These are phyloP conservation scores for Scutellaria baicalensis DNA, from an alignment of 257 asterid genomes.

Conservation along the genomic window DNA sequence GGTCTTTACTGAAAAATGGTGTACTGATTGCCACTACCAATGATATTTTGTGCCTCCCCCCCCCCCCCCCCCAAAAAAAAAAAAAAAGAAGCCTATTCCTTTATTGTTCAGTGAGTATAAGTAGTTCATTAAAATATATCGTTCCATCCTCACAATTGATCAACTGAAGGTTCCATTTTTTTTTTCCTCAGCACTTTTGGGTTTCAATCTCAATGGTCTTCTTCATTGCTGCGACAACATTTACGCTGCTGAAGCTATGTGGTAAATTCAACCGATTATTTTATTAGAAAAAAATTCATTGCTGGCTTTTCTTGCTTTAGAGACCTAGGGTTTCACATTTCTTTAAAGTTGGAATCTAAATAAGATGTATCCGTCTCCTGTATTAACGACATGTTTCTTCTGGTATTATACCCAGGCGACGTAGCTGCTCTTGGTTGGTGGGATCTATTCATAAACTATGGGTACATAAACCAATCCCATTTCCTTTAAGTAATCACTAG, in stretches of 20 bases:
- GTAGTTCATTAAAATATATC: neutral
- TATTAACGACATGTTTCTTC: neutral
- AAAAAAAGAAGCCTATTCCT: neutral
- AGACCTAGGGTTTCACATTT: neutral
- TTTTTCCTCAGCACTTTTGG: constrained; percentile 87
- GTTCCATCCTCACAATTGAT: neutral
- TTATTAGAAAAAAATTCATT: neutral
- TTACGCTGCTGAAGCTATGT: constrained; percentile 79
- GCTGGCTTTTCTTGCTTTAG: neutral
- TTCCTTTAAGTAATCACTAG: neutral
- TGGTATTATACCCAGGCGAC: constrained; percentile 57
- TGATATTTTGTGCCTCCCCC: neutral
- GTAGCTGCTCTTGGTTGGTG: constrained; percentile 98
- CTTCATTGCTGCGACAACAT: constrained; percentile 88
- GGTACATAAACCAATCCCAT: constrained; percentile 37
- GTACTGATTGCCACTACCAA: neutral
- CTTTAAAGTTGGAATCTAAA: neutral
- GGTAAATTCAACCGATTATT: constrained; percentile 42
- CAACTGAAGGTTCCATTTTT: constrained; percentile 7
- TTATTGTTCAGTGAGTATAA: neutral
- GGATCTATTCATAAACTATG: constrained; percentile 91
- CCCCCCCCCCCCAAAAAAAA: too few species aligned
- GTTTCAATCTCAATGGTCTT: constrained; percentile 97
- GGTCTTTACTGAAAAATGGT: neutral
- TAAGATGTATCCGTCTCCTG: neutral